These are phyloP conservation scores for Wickerhamomyces alni DNA, from an alignment of 805 yeast species.

Conservation along the genomic window DNA sequence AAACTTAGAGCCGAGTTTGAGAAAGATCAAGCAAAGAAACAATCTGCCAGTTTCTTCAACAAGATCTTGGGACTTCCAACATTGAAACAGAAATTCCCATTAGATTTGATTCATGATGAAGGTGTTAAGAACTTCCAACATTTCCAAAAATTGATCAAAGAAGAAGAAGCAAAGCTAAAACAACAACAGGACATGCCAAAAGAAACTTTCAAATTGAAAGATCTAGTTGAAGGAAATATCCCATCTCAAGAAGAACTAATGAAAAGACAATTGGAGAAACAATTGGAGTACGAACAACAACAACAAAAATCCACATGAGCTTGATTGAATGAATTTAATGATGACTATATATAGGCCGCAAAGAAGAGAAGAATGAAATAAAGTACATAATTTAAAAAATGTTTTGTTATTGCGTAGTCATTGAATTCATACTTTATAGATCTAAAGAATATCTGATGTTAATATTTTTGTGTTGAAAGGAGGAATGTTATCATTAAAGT, in stretches of 20 bases:
- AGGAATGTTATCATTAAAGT: too few species aligned
- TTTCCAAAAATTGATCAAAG: conserved; percentile 76
- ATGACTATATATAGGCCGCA: neutral
- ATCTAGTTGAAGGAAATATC: conserved; percentile 76
- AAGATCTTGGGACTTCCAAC: conserved; percentile 59
- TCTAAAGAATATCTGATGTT: neutral
- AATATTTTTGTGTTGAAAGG: too few species aligned
- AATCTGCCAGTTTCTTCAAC: conserved; percentile 46
- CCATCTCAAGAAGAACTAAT: conserved; percentile 66
- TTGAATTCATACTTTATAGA: neutral
- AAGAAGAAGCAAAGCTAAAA: conserved; percentile 60
- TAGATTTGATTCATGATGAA: conserved; percentile 84
- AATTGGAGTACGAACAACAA: conserved; percentile 29
- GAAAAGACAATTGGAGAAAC: conserved; percentile 36
- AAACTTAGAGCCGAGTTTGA: conserved; percentile 68
- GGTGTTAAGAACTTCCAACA: conserved; percentile 85
- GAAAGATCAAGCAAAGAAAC: conserved; percentile 41
- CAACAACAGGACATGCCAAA: conserved; percentile 75
- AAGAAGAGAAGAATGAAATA: neutral
- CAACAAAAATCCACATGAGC: conserved; percentile 8
- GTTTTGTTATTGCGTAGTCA: neutral
- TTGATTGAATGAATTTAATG: neutral
- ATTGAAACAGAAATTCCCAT: conserved; percentile 48
- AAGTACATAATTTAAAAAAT: neutral
- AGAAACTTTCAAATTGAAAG: conserved; percentile 79